phyloP scores from a whole-genome alignment of 345 rosid genomes.

The Gossypium thurberi region DNA sequence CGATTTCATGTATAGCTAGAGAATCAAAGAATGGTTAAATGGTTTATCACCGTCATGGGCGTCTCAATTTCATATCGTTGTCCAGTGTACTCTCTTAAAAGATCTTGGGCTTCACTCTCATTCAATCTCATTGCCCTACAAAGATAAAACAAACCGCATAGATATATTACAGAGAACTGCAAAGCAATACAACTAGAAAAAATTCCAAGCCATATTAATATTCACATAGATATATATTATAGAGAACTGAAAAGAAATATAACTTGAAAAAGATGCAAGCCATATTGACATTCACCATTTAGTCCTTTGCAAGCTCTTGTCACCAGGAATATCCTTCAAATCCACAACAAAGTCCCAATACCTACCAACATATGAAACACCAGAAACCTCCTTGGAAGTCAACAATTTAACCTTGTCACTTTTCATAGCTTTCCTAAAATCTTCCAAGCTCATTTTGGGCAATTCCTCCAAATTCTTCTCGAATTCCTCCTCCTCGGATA shows the following conservation, averaged over 20 bases:
- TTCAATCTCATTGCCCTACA: slow-evolving; percentile 73
- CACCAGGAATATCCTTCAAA: slow-evolving; percentile 82
- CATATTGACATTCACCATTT: slow-evolving; percentile 48
- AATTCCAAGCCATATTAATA: not conserved
- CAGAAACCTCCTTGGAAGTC: slow-evolving; percentile 54
- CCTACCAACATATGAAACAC: slow-evolving; percentile 21
- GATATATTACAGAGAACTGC: not conserved
- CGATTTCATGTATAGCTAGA: slow-evolving; percentile 1
- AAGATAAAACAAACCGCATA: slow-evolving; percentile 5
- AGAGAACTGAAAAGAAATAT: not conserved
- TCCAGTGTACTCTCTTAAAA: slow-evolving; percentile 61
- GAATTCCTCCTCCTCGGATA: slow-evolving; percentile 74
- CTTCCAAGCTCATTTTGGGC: slow-evolving; percentile 69
- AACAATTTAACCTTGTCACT: slow-evolving; percentile 61
- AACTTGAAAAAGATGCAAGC: not conserved
- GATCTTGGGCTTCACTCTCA: slow-evolving; percentile 47
- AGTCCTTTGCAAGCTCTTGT: slow-evolving; percentile 75
- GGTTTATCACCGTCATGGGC: slow-evolving; percentile 55
- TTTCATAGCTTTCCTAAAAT: slow-evolving; percentile 58
- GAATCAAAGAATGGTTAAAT: slow-evolving; percentile 1
- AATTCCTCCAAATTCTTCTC: slow-evolving; percentile 49
- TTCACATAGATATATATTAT: not conserved
- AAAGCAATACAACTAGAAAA: slow-evolving; percentile 3
- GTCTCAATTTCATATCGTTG: slow-evolving; percentile 66
- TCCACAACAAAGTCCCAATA: slow-evolving; percentile 61